Conservation (phyloP, 2,329 filamentous ascomycete genomes). For the Neopestalotiopsis rosae region DNA sequence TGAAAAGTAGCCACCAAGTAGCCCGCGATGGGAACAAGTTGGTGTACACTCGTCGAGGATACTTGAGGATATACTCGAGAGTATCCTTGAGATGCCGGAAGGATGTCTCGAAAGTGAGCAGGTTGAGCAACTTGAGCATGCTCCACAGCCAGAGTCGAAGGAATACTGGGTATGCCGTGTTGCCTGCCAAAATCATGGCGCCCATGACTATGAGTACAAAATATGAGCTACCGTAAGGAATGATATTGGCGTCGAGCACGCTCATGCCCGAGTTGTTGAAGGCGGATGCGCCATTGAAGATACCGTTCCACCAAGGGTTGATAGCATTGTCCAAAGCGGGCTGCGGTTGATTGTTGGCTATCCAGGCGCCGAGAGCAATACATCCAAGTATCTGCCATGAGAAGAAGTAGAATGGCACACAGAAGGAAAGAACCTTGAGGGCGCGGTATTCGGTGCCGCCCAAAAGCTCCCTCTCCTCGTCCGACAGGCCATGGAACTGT, state of each 20-base stretch:
- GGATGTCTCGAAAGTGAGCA: slow-evolving; percentile 29
- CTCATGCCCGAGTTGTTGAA: slow-evolving; percentile 66
- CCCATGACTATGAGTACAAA: slow-evolving; percentile 36
- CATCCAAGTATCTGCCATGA: slow-evolving; percentile 64
- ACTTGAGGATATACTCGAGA: slow-evolving; percentile 42
- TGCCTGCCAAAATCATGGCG: slow-evolving; percentile 48
- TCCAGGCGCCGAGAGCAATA: slow-evolving; percentile 58
- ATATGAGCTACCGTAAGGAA: slow-evolving; percentile 48
- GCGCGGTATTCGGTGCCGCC: slow-evolving; percentile 60
- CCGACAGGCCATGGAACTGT: slow-evolving; percentile 53
- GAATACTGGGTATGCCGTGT: slow-evolving; percentile 58
- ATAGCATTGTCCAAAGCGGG: slow-evolving; percentile 40
- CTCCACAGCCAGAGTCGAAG: slow-evolving; percentile 52
- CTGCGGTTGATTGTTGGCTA: slow-evolving; percentile 49
- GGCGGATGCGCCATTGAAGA: slow-evolving; percentile 60
- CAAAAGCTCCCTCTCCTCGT: slow-evolving; percentile 52
- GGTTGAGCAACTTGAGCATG: slow-evolving; percentile 38
- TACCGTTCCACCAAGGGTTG: slow-evolving; percentile 61
- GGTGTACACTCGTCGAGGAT: slow-evolving; percentile 48
- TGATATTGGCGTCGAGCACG: slow-evolving; percentile 58
- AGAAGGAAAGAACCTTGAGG: slow-evolving; percentile 51
- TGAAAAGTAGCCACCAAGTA: slow-evolving; percentile 57
- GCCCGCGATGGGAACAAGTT: slow-evolving; percentile 58
- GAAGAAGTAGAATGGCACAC: slow-evolving; percentile 56
- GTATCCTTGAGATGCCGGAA: slow-evolving; percentile 39